phyloP scores from a whole-genome alignment of 2,329 filamentous ascomycete species.

The Hysterium pulicare region DNA sequence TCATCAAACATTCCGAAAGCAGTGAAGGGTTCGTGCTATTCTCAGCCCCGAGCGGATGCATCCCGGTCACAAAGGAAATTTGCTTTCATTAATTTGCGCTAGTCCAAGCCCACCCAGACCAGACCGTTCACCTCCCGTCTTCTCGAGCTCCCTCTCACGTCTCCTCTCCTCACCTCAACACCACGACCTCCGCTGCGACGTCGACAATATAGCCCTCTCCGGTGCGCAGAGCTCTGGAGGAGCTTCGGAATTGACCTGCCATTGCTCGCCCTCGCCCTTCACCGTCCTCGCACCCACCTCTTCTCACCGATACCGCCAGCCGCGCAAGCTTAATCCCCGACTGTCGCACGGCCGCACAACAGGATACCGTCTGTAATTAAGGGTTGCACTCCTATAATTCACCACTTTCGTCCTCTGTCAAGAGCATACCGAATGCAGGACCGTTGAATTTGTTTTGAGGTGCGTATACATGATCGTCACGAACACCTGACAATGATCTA shows the following conservation, averaged over 20 bases:
- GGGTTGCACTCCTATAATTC: slow-evolving; percentile 4
- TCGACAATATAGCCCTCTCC: slow-evolving; percentile 23
- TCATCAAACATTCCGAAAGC: too few relatives aligned
- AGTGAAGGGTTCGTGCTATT: too few relatives aligned
- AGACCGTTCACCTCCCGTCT: too few relatives aligned
- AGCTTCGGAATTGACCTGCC: not conserved
- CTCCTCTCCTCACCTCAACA: slow-evolving; percentile 10
- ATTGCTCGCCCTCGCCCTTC: slow-evolving; percentile 1
- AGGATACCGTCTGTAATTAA: slow-evolving; percentile 11
- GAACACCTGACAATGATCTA: slow-evolving; percentile 10
- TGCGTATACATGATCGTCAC: slow-evolving; percentile 17
- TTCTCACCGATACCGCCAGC: too few relatives aligned
- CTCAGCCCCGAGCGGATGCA: too few relatives aligned
- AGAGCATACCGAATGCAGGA: slow-evolving; percentile 28
- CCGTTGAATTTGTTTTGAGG: slow-evolving; percentile 27
- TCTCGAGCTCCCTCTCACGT: slow-evolving; percentile 6
- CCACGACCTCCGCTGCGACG: slow-evolving; percentile 30
- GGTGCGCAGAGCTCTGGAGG: slow-evolving; percentile 11
- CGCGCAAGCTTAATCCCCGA: slow-evolving; percentile 18
- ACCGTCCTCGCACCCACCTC: not conserved
- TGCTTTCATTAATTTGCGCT: too few relatives aligned
- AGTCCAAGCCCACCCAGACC: too few relatives aligned
- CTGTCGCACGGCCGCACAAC: slow-evolving; percentile 18
- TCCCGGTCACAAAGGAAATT: too few relatives aligned
- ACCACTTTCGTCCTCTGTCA: slow-evolving; percentile 5